Conservation (phyloP, 306 rosid genomes). For the Rosa persica region DNA sequence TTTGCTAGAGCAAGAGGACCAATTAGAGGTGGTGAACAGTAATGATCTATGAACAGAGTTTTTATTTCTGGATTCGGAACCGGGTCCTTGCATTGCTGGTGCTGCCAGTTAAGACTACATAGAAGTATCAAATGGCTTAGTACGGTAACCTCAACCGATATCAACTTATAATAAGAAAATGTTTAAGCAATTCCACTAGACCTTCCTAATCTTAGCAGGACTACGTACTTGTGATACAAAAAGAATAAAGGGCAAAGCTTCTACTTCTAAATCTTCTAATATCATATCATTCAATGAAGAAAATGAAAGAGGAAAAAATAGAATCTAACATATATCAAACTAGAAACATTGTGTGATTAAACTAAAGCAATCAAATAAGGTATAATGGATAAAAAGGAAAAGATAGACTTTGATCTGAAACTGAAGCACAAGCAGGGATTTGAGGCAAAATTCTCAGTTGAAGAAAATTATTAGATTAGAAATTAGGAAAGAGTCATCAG, state of each 20-base stretch:
- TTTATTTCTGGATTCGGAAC: constrained; percentile 76
- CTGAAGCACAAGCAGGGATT: constrained; percentile 10
- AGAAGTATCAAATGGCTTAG: constrained; percentile 18
- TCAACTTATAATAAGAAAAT: neutral
- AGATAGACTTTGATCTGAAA: neutral
- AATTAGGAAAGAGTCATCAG: neutral
- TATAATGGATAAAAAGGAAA: neutral
- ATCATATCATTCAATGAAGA: neutral
- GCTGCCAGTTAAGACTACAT: constrained; percentile 95
- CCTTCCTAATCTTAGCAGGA: neutral
- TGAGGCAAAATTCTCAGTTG: neutral
- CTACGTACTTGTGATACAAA: neutral
- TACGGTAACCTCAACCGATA: constrained; percentile 14
- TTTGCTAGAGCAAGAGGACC: constrained; percentile 72
- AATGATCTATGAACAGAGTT: constrained; percentile 78
- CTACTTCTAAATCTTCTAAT: neutral
- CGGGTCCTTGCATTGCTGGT: constrained; percentile 82
- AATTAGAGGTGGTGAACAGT: constrained; percentile 65
- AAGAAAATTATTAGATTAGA: no score
- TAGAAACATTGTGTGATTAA: neutral
- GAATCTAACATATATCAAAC: neutral
- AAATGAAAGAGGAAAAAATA: neutral
- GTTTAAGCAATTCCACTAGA: neutral
- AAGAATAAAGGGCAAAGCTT: neutral
- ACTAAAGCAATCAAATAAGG: neutral